Conservation (phyloP, 345 rosid genomes). For the Nephelium lappaceum region DNA sequence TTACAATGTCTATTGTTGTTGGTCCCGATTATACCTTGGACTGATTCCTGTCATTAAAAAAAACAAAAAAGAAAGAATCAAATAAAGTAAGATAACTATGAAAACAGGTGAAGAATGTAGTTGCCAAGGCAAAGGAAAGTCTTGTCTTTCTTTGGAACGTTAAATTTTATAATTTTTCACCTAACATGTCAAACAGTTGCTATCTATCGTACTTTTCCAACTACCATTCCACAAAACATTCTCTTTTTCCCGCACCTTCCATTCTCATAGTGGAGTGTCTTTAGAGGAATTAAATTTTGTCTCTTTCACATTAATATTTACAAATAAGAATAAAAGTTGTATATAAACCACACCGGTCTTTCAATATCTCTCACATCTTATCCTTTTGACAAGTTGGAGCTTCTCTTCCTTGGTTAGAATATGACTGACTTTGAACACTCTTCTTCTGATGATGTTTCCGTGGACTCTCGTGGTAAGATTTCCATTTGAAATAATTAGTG, state of each 20-base stretch:
- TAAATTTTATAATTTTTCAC: background rate
- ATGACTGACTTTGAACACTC: slow-evolving; percentile 35
- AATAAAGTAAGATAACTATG: too few species aligned
- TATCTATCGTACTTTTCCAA: slow-evolving; percentile 10
- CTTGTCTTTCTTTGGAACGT: background rate
- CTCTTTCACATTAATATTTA: background rate
- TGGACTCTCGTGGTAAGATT: slow-evolving; percentile 14
- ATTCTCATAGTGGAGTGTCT: slow-evolving; percentile 6
- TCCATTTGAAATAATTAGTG: background rate
- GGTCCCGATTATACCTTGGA: too few species aligned
- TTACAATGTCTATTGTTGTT: too few species aligned
- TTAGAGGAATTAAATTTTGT: background rate
- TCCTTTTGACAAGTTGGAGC: background rate
- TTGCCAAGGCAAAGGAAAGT: too few species aligned
- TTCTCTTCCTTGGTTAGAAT: background rate
- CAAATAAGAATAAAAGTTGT: background rate
- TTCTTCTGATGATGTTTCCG: slow-evolving; percentile 17
- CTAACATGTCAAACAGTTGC: background rate
- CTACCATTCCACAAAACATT: slow-evolving; percentile 24
- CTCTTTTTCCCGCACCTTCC: slow-evolving; percentile 17
- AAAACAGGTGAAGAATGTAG: background rate
- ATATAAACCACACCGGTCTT: background rate
- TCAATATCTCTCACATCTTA: background rate
- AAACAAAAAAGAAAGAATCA: too few species aligned
- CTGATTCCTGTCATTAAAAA: too few species aligned